A percentile compares a stretch with the other conserved stretches of the same genome.
phyloP scores from a whole-genome alignment of 305 asterid species.

The Fraxinus greggii region DNA sequence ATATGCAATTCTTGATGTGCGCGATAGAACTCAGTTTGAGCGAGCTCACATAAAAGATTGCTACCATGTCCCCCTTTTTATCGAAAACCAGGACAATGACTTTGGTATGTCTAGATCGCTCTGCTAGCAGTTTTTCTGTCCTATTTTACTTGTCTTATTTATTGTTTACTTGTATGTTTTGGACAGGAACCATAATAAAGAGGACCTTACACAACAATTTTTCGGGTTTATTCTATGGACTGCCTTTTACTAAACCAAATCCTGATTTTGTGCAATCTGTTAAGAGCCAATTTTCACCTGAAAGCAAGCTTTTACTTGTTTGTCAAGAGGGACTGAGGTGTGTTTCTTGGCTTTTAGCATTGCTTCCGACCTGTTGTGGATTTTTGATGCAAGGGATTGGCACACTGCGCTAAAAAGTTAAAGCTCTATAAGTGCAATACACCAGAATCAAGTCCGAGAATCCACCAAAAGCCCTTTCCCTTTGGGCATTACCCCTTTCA shows the following conservation, averaged over 20 bases:
- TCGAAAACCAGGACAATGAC: constrained; percentile 80
- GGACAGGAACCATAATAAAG: constrained; percentile 66
- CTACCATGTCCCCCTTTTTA: constrained; percentile 72
- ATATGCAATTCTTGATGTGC: constrained; percentile 69
- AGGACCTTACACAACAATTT: constrained; percentile 84
- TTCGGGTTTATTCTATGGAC: constrained; percentile 84
- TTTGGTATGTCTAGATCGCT: constrained; percentile 39
- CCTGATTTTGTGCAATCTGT: constrained; percentile 73
- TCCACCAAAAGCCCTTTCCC: background rate
- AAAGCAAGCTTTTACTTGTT: constrained; percentile 77
- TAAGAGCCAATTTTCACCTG: constrained; percentile 64
- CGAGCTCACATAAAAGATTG: constrained; percentile 84
- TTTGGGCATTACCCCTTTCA: background rate
- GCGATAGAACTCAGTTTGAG: constrained; percentile 68
- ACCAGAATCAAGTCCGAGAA: background rate
- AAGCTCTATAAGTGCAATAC: background rate
- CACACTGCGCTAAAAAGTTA: background rate
- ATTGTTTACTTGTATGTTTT: background rate
- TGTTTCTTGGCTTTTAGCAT: background rate
- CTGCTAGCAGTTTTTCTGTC: background rate
- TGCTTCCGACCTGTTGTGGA: background rate
- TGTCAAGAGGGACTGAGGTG: constrained; percentile 96
- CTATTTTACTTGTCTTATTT: background rate
- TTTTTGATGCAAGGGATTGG: background rate
- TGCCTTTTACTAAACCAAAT: constrained; percentile 81